Conservation (phyloP, 2,329 filamentous ascomycete species). For the Ceratocystis smalleyi region DNA sequence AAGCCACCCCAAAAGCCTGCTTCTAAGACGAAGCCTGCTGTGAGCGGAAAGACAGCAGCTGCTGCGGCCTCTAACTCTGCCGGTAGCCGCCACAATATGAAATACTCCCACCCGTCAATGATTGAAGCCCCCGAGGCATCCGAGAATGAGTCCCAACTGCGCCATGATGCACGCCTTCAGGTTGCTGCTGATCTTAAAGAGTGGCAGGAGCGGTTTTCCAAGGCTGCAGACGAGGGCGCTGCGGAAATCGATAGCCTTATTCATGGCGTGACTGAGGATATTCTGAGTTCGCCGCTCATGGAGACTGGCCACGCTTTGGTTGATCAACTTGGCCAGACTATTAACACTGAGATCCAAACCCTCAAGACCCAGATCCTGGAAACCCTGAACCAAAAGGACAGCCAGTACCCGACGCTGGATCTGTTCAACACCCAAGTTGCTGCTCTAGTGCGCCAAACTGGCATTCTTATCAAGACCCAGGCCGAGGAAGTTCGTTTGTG, state of each 20-base stretch:
- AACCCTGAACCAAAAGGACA: constrained; percentile 41
- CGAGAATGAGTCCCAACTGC: constrained; percentile 36
- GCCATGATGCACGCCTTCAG: constrained; percentile 45
- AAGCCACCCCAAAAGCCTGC: constrained; percentile 18
- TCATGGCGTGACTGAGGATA: constrained; percentile 35
- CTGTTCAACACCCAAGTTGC: constrained; percentile 30
- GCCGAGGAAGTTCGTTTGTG: constrained; percentile 65
- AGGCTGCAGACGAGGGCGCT: constrained; percentile 68
- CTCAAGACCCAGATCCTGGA: constrained; percentile 46
- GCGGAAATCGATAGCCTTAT: constrained; percentile 55
- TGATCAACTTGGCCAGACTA: constrained; percentile 50
- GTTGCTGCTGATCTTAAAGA: constrained; percentile 63
- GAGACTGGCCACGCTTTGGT: constrained; percentile 53
- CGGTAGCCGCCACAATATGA: background rate
- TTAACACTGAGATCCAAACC: constrained; percentile 44
- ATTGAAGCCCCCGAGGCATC: constrained; percentile 32
- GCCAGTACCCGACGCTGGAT: constrained; percentile 30
- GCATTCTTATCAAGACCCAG: constrained; percentile 57
- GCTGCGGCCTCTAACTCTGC: constrained; percentile 22
- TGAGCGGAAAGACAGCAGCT: constrained; percentile 14
- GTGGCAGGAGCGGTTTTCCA: constrained; percentile 81
- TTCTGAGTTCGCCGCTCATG: constrained; percentile 28
- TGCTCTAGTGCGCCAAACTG: constrained; percentile 45
- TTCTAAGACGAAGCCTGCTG: constrained; percentile 19
- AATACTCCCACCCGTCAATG: constrained; percentile 18